Conservation (phyloP, 208 protist genomes). For the Wallacemonas sp. region DNA sequence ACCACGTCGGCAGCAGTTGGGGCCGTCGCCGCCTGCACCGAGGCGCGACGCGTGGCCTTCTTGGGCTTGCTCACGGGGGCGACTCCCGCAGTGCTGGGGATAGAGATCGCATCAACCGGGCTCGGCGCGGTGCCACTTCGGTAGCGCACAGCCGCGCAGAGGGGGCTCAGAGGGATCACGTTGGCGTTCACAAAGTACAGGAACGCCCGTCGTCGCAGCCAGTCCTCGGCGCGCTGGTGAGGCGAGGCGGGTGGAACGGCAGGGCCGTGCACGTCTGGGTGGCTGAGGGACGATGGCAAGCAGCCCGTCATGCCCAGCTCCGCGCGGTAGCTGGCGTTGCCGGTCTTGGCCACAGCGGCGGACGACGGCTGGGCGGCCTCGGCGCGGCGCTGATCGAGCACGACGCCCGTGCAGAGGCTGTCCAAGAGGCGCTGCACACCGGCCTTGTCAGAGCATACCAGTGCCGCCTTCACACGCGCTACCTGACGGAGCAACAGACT, state of each 20-base stretch:
- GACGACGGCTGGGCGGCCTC: not conserved
- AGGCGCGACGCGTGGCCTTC: too few relatives aligned
- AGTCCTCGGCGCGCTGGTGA: not conserved
- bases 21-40: not conserved
- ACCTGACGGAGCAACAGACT: constrained; percentile 25
- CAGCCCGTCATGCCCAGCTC: not conserved
- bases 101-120: too few relatives aligned
- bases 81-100: too few relatives aligned
- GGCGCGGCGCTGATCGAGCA: not conserved
- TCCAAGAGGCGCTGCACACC: constrained; percentile 39
- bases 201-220: constrained; percentile 43
- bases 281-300: too few relatives aligned
- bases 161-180: constrained; percentile 39
- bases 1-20: not conserved
- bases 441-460: constrained; percentile 38
- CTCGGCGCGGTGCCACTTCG: too few relatives aligned
- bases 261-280: too few relatives aligned
- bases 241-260: too few relatives aligned
- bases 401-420: constrained; percentile 34
- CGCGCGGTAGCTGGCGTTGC: not conserved
- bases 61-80: too few relatives aligned
- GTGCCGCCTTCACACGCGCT: constrained; percentile 29
- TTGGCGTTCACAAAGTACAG: constrained; percentile 57
- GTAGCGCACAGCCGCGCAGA: constrained; percentile 20
- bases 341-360: not conserved